Evolutionary conservation across 495 filamentous ascomycete genomes (phyloP).

Genomic region (Xylona heveae): DNA sequence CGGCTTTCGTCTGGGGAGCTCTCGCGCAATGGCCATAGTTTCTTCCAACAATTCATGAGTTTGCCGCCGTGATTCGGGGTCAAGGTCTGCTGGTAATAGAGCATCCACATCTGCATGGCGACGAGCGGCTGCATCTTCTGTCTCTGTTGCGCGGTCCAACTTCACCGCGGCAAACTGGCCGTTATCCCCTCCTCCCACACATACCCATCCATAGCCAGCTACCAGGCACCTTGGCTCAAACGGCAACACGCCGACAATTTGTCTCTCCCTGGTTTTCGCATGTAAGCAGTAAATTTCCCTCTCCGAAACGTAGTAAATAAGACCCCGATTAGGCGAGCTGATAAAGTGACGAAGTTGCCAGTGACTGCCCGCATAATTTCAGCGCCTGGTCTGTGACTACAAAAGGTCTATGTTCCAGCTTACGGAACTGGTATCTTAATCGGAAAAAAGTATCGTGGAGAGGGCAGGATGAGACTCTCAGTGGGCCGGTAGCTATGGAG

Average conservation of each 20-base stretch:
- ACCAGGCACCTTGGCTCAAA: slow-evolving; percentile 74
- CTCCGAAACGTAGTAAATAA: slow-evolving; percentile 65
- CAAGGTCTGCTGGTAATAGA: slow-evolving; percentile 34
- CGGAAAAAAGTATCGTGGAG: slow-evolving; percentile 54
- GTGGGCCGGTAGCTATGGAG: slow-evolving; percentile 34
- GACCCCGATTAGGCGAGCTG: slow-evolving; percentile 50
- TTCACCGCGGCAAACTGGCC: slow-evolving; percentile 70
- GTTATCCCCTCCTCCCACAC: slow-evolving; percentile 58
- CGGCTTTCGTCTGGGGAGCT: slow-evolving; percentile 11
- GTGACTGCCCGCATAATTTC: slow-evolving; percentile 32
- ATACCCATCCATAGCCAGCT: slow-evolving; percentile 69
- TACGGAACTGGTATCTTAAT: slow-evolving; percentile 38
- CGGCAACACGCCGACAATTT: slow-evolving; percentile 53
- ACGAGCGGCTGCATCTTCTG: slow-evolving; percentile 9
- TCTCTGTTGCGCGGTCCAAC: slow-evolving; percentile 19
- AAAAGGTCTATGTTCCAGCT: background rate
- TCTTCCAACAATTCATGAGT: slow-evolving; percentile 1
- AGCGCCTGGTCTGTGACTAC: background rate
- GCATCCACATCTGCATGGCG: slow-evolving; percentile 33
- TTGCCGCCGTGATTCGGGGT: slow-evolving; percentile 15
- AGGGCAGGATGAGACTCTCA: slow-evolving; percentile 34
- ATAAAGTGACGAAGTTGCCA: slow-evolving; percentile 84
- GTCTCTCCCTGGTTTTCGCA: slow-evolving; percentile 45
- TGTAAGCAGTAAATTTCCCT: slow-evolving; percentile 54
- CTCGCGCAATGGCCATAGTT: slow-evolving; percentile 1